Evolutionary conservation across 495 filamentous ascomycete species (phyloP).

Genomic region (Corynascus novoguineensis): DNA sequence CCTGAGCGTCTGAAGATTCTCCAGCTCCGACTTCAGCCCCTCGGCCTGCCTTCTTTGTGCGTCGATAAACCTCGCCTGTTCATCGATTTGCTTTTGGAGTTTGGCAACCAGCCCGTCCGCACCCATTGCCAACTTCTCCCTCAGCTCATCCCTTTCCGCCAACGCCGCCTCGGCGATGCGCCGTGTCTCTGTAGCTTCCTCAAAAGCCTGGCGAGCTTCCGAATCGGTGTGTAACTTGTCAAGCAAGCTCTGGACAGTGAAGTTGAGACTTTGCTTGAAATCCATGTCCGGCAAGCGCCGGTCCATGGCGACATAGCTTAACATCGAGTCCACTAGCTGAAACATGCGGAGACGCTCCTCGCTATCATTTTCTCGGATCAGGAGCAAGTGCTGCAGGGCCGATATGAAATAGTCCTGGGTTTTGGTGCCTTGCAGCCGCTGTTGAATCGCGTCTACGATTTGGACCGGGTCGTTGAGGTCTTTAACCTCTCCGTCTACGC

Average conservation of each 20-base stretch:
- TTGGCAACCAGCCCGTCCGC: conserved; percentile 92
- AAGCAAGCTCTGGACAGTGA: conserved; percentile 90
- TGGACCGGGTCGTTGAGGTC: conserved; percentile 90
- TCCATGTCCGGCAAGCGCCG: conserved; percentile 93
- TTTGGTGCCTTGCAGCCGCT: conserved; percentile 73
- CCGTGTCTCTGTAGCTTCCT: conserved; percentile 81
- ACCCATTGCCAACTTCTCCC: conserved; percentile 82
- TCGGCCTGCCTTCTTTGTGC: conserved; percentile 81
- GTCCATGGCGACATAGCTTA: conserved; percentile 99
- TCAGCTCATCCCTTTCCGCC: conserved; percentile 95
- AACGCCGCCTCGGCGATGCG: conserved; percentile 93
- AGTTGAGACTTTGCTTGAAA: conserved; percentile 92
- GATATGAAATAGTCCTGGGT: conserved; percentile 95
- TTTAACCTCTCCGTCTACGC: conserved; percentile 82
- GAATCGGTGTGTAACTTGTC: conserved; percentile 95
- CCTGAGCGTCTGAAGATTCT: conserved; percentile 77
- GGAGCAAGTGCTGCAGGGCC: conserved; percentile 86
- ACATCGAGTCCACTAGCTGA: conserved; percentile 95
- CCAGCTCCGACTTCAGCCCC: conserved; percentile 78
- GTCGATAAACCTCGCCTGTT: conserved; percentile 85
- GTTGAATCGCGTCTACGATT: conserved; percentile 89
- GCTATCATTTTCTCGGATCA: conserved; percentile 87
- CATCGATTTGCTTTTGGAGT: conserved; percentile 86
- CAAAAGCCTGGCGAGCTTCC: conserved; percentile 82
- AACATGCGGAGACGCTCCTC: conserved; percentile 95